Conservation (phyloP, 805 yeast species). For the Pichia paraexigua region DNA sequence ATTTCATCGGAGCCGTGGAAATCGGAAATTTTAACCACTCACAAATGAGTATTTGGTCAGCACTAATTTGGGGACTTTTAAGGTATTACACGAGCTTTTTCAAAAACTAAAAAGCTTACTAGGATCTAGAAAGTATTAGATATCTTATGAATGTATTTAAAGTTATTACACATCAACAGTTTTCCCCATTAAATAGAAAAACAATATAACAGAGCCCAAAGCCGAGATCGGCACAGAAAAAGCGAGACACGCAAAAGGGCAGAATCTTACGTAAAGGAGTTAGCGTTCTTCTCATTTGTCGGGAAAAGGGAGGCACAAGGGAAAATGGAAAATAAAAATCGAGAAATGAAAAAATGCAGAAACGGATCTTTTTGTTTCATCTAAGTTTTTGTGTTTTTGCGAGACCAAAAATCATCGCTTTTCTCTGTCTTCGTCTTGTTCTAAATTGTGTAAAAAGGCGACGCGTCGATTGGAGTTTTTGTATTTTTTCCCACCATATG, state of each 20-base stretch:
- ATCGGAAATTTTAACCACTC: not conserved
- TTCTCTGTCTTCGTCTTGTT: too few species aligned
- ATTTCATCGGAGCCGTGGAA: not conserved
- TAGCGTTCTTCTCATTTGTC: not conserved
- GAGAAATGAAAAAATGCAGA: not conserved
- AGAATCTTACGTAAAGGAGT: not conserved
- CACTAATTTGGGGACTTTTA: not conserved
- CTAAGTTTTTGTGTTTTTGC: too few species aligned
- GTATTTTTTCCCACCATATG: too few species aligned
- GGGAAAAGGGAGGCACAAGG: not conserved
- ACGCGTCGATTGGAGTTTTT: not conserved
- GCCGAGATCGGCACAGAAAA: not conserved
- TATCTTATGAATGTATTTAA: not conserved
- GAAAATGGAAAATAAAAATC: too few species aligned
- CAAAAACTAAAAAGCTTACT: not conserved
- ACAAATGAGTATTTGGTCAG: not conserved
- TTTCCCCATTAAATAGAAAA: not conserved
- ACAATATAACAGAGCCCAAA: not conserved
- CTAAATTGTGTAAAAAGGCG: too few species aligned
- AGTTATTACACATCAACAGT: not conserved
- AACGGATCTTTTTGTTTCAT: too few species aligned
- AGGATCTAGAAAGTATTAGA: not conserved
- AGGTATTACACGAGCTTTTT: not conserved
- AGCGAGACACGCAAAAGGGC: not conserved
- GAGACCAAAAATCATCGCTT: not conserved